Conservation (phyloP, 768 basidiomycete genomes). For the Lactarius trivialis region DNA sequence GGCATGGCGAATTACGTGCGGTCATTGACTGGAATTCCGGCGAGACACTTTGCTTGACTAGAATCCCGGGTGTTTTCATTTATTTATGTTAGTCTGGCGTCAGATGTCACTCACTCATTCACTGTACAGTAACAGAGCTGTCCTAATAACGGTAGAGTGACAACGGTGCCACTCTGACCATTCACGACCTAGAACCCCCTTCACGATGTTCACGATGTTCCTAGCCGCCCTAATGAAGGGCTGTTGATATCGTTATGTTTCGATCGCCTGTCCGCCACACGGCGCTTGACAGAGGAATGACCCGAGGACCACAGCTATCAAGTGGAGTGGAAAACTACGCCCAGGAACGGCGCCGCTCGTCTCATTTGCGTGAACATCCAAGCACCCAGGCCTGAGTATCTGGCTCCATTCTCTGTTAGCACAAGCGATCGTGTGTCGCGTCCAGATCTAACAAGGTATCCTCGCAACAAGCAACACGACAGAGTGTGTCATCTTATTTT, state of each 20-base stretch:
- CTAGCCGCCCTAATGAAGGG: neutral
- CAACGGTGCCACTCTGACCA: neutral
- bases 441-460: slow-evolving; percentile 5
- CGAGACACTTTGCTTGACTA: neutral
- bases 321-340: neutral
- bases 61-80: neutral
- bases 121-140: neutral
- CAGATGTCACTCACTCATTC: neutral
- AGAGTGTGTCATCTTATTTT: neutral
- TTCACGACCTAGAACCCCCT: slow-evolving; percentile 16
- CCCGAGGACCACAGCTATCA: neutral
- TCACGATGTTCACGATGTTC: slow-evolving; percentile 2
- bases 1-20: slow-evolving; percentile 1
- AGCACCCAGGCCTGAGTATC: neutral
- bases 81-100: slow-evolving; percentile 1
- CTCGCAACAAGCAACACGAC: slow-evolving; percentile 5
- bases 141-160: neutral
- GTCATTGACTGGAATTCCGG: too few relatives aligned
- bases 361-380: neutral
- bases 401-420: slow-evolving; percentile 13
- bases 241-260: neutral
- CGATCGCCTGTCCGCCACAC: neutral
- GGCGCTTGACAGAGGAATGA: neutral
- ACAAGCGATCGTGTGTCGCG: neutral
- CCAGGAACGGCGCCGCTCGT: neutral